phyloP scores from a whole-genome alignment of 148 eudicot genomes.

The Camellia japonica region DNA sequence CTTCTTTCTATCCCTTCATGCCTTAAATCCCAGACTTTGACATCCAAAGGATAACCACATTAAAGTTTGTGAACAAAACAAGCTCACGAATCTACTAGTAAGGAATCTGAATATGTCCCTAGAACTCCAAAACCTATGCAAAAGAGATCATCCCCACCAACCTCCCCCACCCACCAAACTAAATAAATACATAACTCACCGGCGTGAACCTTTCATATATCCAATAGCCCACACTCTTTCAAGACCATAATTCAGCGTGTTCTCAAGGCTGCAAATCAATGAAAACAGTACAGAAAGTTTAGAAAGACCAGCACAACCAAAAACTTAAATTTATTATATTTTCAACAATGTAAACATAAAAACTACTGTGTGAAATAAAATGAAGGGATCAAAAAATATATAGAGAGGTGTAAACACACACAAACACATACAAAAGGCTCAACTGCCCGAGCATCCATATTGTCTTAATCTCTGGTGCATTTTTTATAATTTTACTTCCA shows the following conservation, averaged over 20 bases:
- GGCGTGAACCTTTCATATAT: constrained; percentile 76
- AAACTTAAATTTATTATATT: neutral
- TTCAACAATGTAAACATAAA: neutral
- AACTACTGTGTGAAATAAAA: neutral
- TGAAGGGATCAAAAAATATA: neutral
- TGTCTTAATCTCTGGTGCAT: neutral
- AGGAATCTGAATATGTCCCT: neutral
- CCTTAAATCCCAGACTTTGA: neutral
- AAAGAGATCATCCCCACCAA: neutral
- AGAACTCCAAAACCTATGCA: too few species aligned
- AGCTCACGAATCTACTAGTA: neutral
- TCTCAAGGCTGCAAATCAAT: constrained; percentile 70
- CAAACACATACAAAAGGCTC: neutral
- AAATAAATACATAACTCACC: constrained; percentile 36
- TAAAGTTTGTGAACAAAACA: neutral
- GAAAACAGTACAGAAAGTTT: constrained; percentile 3
- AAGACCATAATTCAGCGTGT: constrained; percentile 81
- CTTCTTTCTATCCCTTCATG: neutral
- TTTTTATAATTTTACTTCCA: neutral
- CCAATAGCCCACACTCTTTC: constrained; percentile 97
- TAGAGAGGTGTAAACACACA: neutral
- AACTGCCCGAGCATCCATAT: neutral
- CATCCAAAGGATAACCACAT: neutral
- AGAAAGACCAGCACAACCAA: constrained; percentile 5
- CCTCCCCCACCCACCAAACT: neutral